Percentiles rank a stretch among this genome's conserved stretches.
Evolutionary conservation across 2,329 filamentous ascomycete genomes (phyloP).

Genomic region (Neofusicoccum ribis): DNA sequence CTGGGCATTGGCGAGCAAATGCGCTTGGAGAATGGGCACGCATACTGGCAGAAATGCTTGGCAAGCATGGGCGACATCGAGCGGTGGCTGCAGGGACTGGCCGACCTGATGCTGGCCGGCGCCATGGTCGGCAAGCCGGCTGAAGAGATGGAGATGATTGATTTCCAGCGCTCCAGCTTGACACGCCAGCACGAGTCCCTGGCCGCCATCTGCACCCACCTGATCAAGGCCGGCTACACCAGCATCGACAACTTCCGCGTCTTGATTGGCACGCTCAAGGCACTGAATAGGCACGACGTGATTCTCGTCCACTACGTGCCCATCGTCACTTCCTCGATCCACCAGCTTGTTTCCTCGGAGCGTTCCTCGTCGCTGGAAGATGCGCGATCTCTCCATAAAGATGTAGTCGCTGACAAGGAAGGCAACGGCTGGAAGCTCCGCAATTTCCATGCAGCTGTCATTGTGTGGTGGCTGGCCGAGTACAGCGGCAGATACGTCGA

Average conservation of each 20-base stretch:
- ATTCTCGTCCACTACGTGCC: slow-evolving; percentile 79
- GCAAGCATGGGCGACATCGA: slow-evolving; percentile 75
- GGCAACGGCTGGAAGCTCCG: slow-evolving; percentile 70
- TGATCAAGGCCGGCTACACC: slow-evolving; percentile 74
- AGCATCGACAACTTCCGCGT: slow-evolving; percentile 70
- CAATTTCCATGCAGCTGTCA: slow-evolving; percentile 75
- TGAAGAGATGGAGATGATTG: slow-evolving; percentile 67
- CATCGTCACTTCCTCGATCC: slow-evolving; percentile 64
- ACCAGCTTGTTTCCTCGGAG: slow-evolving; percentile 14
- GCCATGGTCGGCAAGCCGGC: slow-evolving; percentile 70
- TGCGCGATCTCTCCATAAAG: slow-evolving; percentile 68
- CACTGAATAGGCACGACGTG: slow-evolving; percentile 74
- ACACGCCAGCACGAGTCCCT: slow-evolving; percentile 88
- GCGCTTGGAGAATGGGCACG: slow-evolving; percentile 52
- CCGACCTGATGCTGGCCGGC: slow-evolving; percentile 73
- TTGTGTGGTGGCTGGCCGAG: slow-evolving; percentile 86
- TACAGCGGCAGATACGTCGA: slow-evolving; percentile 90
- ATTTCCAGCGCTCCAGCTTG: slow-evolving; percentile 77
- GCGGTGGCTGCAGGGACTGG: slow-evolving; percentile 71
- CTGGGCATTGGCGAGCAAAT: slow-evolving; percentile 53
- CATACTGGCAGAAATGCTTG: slow-evolving; percentile 74
- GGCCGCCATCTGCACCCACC: slow-evolving; percentile 73
- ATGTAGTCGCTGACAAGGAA: slow-evolving; percentile 67
- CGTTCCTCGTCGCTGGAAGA: slow-evolving; percentile 58
- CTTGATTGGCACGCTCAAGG: slow-evolving; percentile 68